Conservation (phyloP, 106 monocot genomes). For the Allium sativum region DNA sequence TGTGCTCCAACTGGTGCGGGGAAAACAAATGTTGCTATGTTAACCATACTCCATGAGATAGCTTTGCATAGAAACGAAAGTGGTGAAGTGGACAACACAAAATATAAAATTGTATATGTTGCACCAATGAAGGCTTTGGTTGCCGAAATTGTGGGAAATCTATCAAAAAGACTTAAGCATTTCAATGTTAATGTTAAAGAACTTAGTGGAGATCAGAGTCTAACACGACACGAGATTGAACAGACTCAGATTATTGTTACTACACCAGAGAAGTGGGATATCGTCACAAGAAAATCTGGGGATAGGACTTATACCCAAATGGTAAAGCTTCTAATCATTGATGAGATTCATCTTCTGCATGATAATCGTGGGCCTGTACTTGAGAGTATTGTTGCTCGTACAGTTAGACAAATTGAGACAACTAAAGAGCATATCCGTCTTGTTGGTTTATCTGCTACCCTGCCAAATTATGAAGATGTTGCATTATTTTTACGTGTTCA, state of each 20-base stretch:
- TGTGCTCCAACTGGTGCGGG: constrained; percentile 99
- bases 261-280: constrained; percentile 97
- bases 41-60: constrained; percentile 87
- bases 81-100: constrained; percentile 52
- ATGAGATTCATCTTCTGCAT: constrained; percentile 93
- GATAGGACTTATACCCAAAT: constrained; percentile 78
- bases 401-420: constrained; percentile 74
- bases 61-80: constrained; percentile 73
- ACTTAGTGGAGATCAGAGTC: constrained; percentile 82
- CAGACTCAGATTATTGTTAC: constrained; percentile 98
- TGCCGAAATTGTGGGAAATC: constrained; percentile 75
- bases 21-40: constrained; percentile 95
- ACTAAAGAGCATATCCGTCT: constrained; percentile 62
- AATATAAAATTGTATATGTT: constrained; percentile 91
- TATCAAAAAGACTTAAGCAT: constrained; percentile 61
- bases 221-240: constrained; percentile 84
- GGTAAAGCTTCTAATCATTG: constrained; percentile 76
- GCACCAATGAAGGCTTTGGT: constrained; percentile 99
- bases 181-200: constrained; percentile 72
- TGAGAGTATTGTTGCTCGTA: constrained; percentile 86
- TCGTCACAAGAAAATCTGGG: constrained; percentile 79
- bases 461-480: constrained; percentile 97
- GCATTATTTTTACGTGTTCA: constrained; percentile 79
- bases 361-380: constrained; percentile 83
- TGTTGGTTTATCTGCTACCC: constrained; percentile 88